Percentiles rank a stretch among this genome's conserved stretches.
These are phyloP conservation scores for Pyrenula aspistea DNA, from an alignment of 495 filamentous ascomycete genomes.

Conservation along the genomic window DNA sequence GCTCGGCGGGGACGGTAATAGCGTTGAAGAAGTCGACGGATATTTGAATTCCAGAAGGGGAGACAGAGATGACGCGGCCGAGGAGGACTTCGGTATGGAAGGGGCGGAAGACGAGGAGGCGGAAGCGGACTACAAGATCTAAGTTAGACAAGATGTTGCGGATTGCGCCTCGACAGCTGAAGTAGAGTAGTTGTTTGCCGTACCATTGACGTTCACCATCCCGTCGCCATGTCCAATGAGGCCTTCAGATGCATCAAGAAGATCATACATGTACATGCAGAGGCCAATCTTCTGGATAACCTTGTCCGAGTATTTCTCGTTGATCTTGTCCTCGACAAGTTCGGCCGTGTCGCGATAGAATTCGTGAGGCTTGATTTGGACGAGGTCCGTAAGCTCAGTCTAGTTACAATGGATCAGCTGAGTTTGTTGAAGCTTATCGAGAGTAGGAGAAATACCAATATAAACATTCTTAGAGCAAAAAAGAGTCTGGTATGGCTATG, in stretches of 20 bases:
- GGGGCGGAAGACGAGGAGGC: conserved; percentile 84
- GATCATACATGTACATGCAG: conserved; percentile 82
- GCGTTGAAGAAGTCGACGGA: conserved; percentile 86
- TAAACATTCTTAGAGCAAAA: neutral
- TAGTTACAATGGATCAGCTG: too few relatives aligned
- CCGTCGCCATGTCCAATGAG: conserved; percentile 84
- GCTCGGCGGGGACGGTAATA: conserved; percentile 60
- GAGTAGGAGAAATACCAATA: neutral
- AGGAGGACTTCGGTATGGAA: conserved; percentile 85
- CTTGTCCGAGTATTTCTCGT: conserved; percentile 91
- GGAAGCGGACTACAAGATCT: conserved; percentile 91
- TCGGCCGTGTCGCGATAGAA: conserved; percentile 66
- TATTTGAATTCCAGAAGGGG: conserved; percentile 87
- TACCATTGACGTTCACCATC: conserved; percentile 84
- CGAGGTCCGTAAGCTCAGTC: conserved; percentile 75
- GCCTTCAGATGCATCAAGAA: conserved; percentile 78
- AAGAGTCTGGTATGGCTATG: too few relatives aligned
- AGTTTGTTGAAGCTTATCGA: too few relatives aligned
- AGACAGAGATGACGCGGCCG: conserved; percentile 80
- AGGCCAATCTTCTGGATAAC: conserved; percentile 73
- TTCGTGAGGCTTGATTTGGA: conserved; percentile 78
- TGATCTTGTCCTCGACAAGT: conserved; percentile 87
- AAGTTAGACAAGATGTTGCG: too few relatives aligned
- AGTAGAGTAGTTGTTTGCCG: conserved; percentile 2
- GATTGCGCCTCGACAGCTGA: neutral